Evolutionary conservation across 2,329 filamentous ascomycete genomes (phyloP), one percentile per base, ranked within the genome.

Genomic region (Curvularia lunata): DNA sequence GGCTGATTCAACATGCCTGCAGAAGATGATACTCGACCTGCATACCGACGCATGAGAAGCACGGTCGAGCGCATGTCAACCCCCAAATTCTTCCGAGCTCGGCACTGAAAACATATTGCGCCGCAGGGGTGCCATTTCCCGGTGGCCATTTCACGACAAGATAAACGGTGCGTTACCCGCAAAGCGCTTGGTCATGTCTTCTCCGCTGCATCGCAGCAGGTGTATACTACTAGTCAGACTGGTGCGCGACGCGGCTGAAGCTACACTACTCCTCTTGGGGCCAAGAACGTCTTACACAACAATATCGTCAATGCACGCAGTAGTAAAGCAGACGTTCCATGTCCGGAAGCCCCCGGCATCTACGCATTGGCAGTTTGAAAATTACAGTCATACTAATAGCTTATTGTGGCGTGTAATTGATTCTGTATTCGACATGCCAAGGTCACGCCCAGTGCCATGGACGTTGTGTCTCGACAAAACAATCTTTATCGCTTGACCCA

Each of bases 401-500:
- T 45, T 6, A 19, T 28, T 12, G 19, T 28, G 30, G 16, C 21
- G 13, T 25, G 40, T 25, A 27, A 32, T 25, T 25, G 42, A 54
- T 63, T 42, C 34, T 61, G 52, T 46, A 62, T 59, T 65, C 45
- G 19, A 51, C 63, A 58, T 62, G 65, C 57, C 58, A 57, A 51
- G 51, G 37, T 57, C 62, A 47, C 13, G 28, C 27, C 48, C 16
- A 38, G 43, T 49, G 56, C 59, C 64, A 63, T 49, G 61, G 62
- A 53, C 10, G 52, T 64, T 61, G 55, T 66, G 62, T 70, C 71
- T 57, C 66, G 62, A 78, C 66, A 50, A 46, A 34, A 49, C 47
- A 52, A 18, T 54, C 60, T 59, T 75, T 65, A 88, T 77, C 86
- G 83, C 87, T 97, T 98, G 84, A 98, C 93, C 95, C 96, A 99